phyloP scores from a whole-genome alignment of 129 eudicot genomes.

The Flaveria bidentis region DNA sequence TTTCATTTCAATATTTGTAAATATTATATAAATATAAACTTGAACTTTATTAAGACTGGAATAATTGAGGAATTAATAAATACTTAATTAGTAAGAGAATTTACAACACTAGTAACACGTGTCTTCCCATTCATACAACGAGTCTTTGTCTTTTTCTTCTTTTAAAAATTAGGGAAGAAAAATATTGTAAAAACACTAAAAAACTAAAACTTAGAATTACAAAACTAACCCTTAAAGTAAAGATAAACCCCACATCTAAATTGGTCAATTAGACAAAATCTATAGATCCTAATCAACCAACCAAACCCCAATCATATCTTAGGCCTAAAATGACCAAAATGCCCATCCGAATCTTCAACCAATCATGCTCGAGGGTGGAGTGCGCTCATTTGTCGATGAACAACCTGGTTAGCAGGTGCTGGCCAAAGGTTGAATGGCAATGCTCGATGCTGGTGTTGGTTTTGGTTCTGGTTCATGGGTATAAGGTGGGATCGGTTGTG shows the following conservation, averaged over 20 bases:
- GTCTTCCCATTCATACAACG: conserved; percentile 34
- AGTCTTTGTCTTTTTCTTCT: conserved; percentile 29
- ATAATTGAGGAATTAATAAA: conserved; percentile 2
- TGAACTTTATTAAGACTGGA: not conserved
- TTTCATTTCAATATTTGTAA: not conserved
- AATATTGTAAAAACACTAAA: conserved; percentile 3
- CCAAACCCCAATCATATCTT: conserved; percentile 25
- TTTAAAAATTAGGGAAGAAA: conserved; percentile 25
- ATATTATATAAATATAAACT: not conserved
- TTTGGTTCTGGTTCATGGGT: conserved; percentile 23
- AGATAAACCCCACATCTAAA: conserved; percentile 22
- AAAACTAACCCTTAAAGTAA: conserved; percentile 39
- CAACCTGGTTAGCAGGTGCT: conserved; percentile 29
- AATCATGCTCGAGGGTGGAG: conserved; percentile 48
- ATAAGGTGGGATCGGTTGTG: conserved; percentile 30
- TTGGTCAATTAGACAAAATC: conserved; percentile 31
- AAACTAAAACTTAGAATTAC: conserved; percentile 26
- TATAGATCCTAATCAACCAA: conserved; percentile 29
- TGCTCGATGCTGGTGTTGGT: conserved; percentile 32
- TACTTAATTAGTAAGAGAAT: conserved; percentile 30
- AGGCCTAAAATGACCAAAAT: conserved; percentile 18
- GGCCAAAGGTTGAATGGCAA: conserved; percentile 67
- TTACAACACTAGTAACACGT: conserved; percentile 33
- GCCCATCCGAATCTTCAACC: not conserved
- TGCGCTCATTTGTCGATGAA: conserved; percentile 47